Evolutionary conservation across 1,139 yeast genomes (phyloP).

Genomic region (Candida pseudocylindracea): DNA sequence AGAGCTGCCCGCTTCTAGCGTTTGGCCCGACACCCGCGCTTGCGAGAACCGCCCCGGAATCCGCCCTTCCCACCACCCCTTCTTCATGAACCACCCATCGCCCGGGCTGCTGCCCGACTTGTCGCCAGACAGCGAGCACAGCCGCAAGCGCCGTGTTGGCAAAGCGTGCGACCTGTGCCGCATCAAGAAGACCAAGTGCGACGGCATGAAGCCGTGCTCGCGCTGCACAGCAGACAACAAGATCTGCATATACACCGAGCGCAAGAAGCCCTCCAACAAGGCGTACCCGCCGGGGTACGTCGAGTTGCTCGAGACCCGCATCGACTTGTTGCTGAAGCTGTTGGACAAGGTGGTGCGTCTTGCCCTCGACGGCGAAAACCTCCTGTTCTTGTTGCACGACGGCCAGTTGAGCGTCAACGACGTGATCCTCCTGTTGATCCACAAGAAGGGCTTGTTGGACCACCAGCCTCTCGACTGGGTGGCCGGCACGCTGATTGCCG

Average conservation of each 20-base stretch:
- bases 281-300: slow-evolving; percentile 44
- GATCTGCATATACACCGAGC: slow-evolving; percentile 50
- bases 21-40: no score
- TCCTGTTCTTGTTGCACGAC: slow-evolving; percentile 3
- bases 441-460: slow-evolving; percentile 12
- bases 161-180: slow-evolving; percentile 71
- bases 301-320: slow-evolving; percentile 45
- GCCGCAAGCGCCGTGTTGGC: slow-evolving; percentile 47
- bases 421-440: slow-evolving; percentile 20
- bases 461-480: slow-evolving; percentile 24
- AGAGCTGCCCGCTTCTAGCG: no score
- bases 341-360: slow-evolving; percentile 18
- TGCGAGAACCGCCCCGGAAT: no score
- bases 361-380: background rate
- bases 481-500: slow-evolving; percentile 18
- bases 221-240: slow-evolving; percentile 50
- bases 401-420: slow-evolving; percentile 22
- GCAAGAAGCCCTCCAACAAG: slow-evolving; percentile 38
- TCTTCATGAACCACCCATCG: no score
- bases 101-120: no score
- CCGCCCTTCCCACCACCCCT: no score
- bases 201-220: slow-evolving; percentile 57
- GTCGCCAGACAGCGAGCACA: background rate
- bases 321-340: slow-evolving; percentile 36
- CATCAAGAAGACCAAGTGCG: slow-evolving; percentile 54